Evolutionary conservation across 1,139 yeast species (phyloP), one percentile per base, ranked within the genome.

Genomic region (Pichia sp.): DNA sequence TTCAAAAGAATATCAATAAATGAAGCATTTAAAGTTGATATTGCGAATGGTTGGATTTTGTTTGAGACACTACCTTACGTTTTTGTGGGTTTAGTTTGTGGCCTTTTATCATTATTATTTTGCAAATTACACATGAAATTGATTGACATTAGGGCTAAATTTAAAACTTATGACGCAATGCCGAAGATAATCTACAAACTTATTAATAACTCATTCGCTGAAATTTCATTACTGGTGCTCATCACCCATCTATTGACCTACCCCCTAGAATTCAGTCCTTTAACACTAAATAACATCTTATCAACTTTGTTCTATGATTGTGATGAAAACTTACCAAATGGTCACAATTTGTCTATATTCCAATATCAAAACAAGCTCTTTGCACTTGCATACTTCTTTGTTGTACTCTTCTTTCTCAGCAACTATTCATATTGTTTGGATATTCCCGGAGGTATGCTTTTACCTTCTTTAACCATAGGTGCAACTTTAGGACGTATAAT

Each of bases 381-480:
- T 16, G 57, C 52, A 19, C 34, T 59, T 8, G 13, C 51, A 5
- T 57, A 52, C 30, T 59, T 49, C 32, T 50, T 55, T 10, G 2
- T 52, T 5, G 44, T 59, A 5, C 44, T 57, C 16, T 56, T 59
- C 45, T 47, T 83, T 0, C 70, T 85, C 15, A 74, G 88, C 0
- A 76, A 87, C 0, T 82, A 84, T 60, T 75, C 90, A 0, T 85
- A 80, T 68, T 88, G 92, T 1, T 73, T 82, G 0, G 75, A 77
- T 40, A 72, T 87, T 7, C 95, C 95, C 0, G 90, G 93, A 2
- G 95, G 95, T 0, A 75, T 87, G 3, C 70, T 87, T 55, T 80
- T 84, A 80, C 95, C 95, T 0, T 80, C 89, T 0, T 72, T 87
- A 63, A 81, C 82, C 0, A 73, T 85, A 16, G 95, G 95, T 3